Conservation (phyloP, 805 yeast genomes). For the Maudiozyma serrabonitensis region DNA sequence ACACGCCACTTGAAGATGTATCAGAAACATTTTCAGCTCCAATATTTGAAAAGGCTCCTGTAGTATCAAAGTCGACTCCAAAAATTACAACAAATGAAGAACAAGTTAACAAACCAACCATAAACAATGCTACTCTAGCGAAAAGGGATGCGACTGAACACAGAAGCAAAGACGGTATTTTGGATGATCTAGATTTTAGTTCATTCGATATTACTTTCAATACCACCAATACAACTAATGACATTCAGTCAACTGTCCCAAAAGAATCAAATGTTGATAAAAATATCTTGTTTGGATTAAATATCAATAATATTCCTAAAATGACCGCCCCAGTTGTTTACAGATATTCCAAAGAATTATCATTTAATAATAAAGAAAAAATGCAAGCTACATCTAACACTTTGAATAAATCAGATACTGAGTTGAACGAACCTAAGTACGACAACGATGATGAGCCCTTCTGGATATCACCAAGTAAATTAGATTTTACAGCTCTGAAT, state of each 20-base stretch:
- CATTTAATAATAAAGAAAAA: conserved; percentile 2
- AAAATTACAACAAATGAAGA: too few relatives aligned
- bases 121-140: too few relatives aligned
- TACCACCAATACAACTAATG: conserved; percentile 3
- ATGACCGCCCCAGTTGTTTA: conserved; percentile 6
- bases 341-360: conserved; percentile 8
- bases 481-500: conserved; percentile 16
- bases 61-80: neutral
- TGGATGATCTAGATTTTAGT: conserved; percentile 27
- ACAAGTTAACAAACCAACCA: too few relatives aligned
- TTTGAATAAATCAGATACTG: neutral
- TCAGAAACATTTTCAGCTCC: conserved; percentile 3
- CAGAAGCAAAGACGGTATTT: neutral
- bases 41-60: neutral
- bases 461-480: conserved; percentile 29
- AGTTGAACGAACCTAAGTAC: neutral
- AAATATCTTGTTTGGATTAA: neutral
- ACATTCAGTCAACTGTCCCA: neutral
- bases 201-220: conserved; percentile 27
- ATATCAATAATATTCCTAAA: neutral
- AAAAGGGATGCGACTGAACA: neutral
- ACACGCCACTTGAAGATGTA: conserved; percentile 8
- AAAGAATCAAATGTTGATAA: neutral
- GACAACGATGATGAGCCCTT: conserved; percentile 22
- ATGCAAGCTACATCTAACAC: neutral